Evolutionary conservation across 345 rosid species (phyloP).

Genomic region (Durio zibethinus): DNA sequence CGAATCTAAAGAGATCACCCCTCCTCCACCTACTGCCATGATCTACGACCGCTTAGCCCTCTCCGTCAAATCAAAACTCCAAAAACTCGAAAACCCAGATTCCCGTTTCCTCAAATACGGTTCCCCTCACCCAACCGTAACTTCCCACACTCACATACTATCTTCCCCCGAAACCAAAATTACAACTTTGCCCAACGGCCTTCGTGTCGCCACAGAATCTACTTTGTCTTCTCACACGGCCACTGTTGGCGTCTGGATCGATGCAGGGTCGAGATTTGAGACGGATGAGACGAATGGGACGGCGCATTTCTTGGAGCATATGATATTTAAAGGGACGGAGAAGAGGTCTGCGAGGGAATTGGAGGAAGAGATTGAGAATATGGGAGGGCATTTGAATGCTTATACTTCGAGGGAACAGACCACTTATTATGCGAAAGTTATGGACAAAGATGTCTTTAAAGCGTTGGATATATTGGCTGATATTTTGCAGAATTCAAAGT

Average conservation of each 20-base stretch:
- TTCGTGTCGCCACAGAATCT: conserved; percentile 91
- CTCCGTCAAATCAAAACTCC: conserved; percentile 54
- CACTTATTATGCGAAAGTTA: conserved; percentile 82
- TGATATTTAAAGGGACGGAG: conserved; percentile 94
- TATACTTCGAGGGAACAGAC: conserved; percentile 97
- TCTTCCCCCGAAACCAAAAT: conserved; percentile 84
- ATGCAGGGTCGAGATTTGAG: conserved; percentile 94
- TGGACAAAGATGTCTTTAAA: conserved; percentile 67
- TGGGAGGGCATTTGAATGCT: conserved; percentile 95
- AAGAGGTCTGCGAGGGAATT: conserved; percentile 51
- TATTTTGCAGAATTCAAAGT: conserved; percentile 82
- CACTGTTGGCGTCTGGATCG: conserved; percentile 97
- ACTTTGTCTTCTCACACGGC: conserved; percentile 68
- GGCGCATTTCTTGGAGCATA: conserved; percentile 94
- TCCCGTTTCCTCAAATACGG: conserved; percentile 88
- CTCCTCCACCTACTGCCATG: conserved; percentile 66
- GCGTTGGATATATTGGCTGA: conserved; percentile 84
- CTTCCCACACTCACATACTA: conserved; percentile 72
- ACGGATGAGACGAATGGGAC: conserved; percentile 84
- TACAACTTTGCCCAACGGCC: conserved; percentile 86
- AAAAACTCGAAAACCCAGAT: conserved; percentile 74
- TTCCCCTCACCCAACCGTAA: conserved; percentile 66
- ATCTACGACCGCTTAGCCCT: conserved; percentile 75
- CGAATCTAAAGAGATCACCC: conserved; percentile 33
- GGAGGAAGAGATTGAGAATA: conserved; percentile 95